Conservation (phyloP, 768 basidiomycete species). For the Collybiopsis confluens region DNA sequence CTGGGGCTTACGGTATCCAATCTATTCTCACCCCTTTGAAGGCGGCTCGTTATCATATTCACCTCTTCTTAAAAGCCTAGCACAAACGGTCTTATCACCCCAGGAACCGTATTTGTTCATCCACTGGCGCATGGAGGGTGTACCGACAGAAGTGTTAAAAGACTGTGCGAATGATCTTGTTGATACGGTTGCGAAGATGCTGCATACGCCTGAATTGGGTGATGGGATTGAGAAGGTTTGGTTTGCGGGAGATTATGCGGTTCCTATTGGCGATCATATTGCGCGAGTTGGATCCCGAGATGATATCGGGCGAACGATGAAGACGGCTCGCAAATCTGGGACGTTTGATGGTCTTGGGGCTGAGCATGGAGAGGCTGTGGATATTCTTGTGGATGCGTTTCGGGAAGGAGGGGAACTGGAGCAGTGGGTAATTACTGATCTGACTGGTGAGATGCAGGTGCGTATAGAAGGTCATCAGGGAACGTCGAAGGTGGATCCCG, state of each 20-base stretch:
- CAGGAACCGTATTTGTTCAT: slow-evolving; percentile 41
- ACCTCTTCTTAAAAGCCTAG: slow-evolving; percentile 34
- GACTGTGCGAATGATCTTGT: slow-evolving; percentile 50
- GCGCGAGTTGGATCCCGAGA: too few relatives aligned
- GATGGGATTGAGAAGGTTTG: slow-evolving; percentile 39
- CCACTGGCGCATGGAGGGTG: slow-evolving; percentile 56
- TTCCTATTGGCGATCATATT: slow-evolving; percentile 17
- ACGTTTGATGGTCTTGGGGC: slow-evolving; percentile 41
- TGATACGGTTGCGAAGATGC: slow-evolving; percentile 32
- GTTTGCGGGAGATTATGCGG: slow-evolving; percentile 55
- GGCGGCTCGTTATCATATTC: slow-evolving; percentile 41
- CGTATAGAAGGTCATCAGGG: slow-evolving; percentile 10
- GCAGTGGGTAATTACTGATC: slow-evolving; percentile 39
- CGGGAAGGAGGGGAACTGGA: slow-evolving; percentile 32
- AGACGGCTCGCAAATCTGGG: too few relatives aligned
- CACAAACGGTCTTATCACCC: slow-evolving; percentile 27
- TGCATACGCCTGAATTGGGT: slow-evolving; percentile 21
- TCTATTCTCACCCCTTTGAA: slow-evolving; percentile 27
- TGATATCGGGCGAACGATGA: too few relatives aligned
- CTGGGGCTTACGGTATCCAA: slow-evolving; percentile 46
- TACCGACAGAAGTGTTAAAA: slow-evolving; percentile 34
- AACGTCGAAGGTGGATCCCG: slow-evolving; percentile 8
- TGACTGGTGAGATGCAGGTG: slow-evolving; percentile 28
- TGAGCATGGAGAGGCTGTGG: slow-evolving; percentile 42
- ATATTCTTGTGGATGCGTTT: slow-evolving; percentile 41